phyloP scores from a whole-genome alignment of 164 flowering plant genomes.

The Aristolochia contorta region DNA sequence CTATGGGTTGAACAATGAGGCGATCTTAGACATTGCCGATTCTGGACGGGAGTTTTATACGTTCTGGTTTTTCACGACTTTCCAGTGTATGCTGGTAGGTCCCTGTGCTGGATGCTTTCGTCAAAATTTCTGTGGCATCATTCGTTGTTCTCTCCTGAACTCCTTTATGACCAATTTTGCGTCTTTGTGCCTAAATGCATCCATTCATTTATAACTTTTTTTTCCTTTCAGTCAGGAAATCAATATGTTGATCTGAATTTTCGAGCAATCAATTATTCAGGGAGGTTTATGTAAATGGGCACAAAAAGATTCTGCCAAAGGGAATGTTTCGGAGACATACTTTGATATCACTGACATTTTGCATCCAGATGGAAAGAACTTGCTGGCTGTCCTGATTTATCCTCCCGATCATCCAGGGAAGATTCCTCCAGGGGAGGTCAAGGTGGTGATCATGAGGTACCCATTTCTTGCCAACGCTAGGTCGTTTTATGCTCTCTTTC shows the following conservation, averaged over 20 bases:
- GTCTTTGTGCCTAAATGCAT: background rate
- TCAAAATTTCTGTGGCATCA: no score
- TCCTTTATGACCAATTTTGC: background rate
- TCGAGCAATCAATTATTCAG: slow-evolving; percentile 90
- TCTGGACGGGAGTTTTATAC: slow-evolving; percentile 94
- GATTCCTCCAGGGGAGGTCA: slow-evolving; percentile 92
- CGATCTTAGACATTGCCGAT: slow-evolving; percentile 84
- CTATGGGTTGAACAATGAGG: slow-evolving; percentile 76
- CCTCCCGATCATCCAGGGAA: slow-evolving; percentile 93
- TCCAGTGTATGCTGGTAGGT: slow-evolving; percentile 62
- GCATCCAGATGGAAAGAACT: slow-evolving; percentile 64
- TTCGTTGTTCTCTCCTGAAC: background rate
- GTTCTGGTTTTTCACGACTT: slow-evolving; percentile 90
- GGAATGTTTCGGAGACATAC: slow-evolving; percentile 97
- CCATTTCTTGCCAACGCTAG: background rate
- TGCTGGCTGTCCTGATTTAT: slow-evolving; percentile 81
- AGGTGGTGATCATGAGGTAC: slow-evolving; percentile 99
- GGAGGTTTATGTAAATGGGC: slow-evolving; percentile 93
- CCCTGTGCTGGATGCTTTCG: background rate
- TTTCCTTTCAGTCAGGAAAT: slow-evolving; percentile 43
- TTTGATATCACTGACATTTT: slow-evolving; percentile 72
- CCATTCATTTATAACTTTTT: slow-evolving; percentile 5
- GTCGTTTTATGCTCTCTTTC: background rate
- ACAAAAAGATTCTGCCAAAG: slow-evolving; percentile 62
- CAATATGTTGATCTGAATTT: slow-evolving; percentile 80